phyloP scores from a whole-genome alignment of 2,329 filamentous ascomycete genomes.

The Dichotomopilus funicola region DNA sequence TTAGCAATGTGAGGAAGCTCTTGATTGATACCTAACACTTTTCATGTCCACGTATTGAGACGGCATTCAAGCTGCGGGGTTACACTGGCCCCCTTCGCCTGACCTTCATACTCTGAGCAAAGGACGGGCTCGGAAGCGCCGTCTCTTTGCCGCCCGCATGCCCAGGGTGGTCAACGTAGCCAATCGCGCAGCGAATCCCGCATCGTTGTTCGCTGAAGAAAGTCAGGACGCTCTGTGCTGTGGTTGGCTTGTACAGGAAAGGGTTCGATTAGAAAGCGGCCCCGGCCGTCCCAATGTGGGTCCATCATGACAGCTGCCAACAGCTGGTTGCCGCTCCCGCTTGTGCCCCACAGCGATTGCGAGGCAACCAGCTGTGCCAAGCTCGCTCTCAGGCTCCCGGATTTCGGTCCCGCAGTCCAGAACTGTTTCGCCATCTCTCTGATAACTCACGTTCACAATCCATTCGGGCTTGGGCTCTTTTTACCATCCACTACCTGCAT shows the following conservation, averaged over 20 bases:
- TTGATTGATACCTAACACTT: no score
- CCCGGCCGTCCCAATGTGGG: no score
- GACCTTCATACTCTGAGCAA: background rate
- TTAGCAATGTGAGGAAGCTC: no score
- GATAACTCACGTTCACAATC: background rate
- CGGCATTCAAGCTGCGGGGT: constrained; percentile 3
- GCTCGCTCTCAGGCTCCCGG: no score
- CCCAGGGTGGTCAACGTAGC: background rate
- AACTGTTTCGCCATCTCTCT: background rate
- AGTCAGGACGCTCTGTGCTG: no score
- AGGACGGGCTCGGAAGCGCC: background rate
- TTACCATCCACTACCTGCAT: background rate
- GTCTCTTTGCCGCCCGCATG: background rate
- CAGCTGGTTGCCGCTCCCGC: no score
- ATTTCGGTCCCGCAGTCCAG: background rate
- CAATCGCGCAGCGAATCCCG: background rate
- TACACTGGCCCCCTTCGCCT: background rate
- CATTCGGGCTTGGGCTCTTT: background rate
- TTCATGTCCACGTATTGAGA: no score
- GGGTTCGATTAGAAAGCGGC: no score
- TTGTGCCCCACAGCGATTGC: no score
- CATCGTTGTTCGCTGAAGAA: background rate
- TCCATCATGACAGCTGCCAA: no score
- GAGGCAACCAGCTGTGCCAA: no score
- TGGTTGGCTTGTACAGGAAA: no score